Evolutionary conservation across 768 basidiomycete genomes (phyloP).

Genomic region (Mycena belliarum): DNA sequence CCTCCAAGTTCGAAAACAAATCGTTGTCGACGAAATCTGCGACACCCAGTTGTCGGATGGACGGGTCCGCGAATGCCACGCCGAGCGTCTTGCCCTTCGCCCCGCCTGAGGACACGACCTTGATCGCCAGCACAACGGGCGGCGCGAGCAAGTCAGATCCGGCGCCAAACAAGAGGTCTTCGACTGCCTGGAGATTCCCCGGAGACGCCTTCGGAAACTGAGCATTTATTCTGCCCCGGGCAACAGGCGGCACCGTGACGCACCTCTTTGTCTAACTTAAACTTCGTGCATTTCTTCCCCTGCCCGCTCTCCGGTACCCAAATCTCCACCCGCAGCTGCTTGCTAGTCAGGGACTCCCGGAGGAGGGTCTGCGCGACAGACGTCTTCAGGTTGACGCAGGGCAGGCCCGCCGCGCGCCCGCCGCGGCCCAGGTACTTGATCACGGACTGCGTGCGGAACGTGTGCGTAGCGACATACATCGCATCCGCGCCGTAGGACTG

Average conservation of each 20-base stretch:
- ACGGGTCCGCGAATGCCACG: conserved; percentile 90
- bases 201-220: conserved; percentile 41
- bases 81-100: conserved; percentile 76
- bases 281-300: conserved; percentile 75
- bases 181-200: conserved; percentile 72
- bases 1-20: conserved; percentile 93
- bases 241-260: conserved; percentile 23
- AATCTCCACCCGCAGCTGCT: conserved; percentile 91
- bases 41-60: conserved; percentile 80
- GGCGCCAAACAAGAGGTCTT: conserved; percentile 78
- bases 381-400: conserved; percentile 75
- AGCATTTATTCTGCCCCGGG: no score
- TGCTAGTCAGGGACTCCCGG: conserved; percentile 85
- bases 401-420: conserved; percentile 59
- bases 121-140: conserved; percentile 89
- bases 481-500: conserved; percentile 90
- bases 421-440: conserved; percentile 85
- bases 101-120: conserved; percentile 58
- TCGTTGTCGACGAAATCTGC: conserved; percentile 95
- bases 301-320: conserved; percentile 75
- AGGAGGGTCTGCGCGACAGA: conserved; percentile 80
- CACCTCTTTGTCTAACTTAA: conserved; percentile 81
- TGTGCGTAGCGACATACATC: conserved; percentile 78
- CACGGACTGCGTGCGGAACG: conserved; percentile 87
- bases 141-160: conserved; percentile 78